phyloP scores from a whole-genome alignment of 139 green algal species.

The Coelastrella sp. region DNA sequence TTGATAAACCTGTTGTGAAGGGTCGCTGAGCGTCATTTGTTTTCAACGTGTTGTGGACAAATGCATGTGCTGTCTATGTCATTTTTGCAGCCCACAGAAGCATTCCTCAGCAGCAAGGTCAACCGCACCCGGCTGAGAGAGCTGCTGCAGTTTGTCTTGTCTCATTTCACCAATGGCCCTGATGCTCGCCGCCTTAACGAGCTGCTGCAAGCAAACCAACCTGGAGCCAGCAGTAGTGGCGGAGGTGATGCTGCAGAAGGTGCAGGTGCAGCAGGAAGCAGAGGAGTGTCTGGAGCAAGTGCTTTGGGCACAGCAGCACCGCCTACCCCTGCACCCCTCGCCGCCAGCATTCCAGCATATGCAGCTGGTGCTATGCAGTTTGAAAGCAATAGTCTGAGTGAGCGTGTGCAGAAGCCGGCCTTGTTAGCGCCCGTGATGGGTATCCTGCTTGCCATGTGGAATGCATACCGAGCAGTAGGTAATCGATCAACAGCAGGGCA shows the following conservation, averaged over 20 bases:
- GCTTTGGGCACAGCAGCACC: no score
- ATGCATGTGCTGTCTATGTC: background rate
- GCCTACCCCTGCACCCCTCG: background rate
- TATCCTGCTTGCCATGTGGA: constrained; percentile 62
- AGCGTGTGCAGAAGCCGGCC: constrained; percentile 48
- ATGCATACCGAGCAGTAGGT: background rate
- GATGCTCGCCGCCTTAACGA: constrained; percentile 59
- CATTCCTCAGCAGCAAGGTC: constrained; percentile 5
- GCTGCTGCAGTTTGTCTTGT: constrained; percentile 82
- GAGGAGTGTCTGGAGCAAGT: background rate
- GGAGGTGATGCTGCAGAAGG: background rate
- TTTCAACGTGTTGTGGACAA: background rate
- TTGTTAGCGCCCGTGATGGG: constrained; percentile 72
- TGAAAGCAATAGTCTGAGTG: constrained; percentile 36
- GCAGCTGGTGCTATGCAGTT: constrained; percentile 17
- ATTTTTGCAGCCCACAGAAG: constrained; percentile 24
- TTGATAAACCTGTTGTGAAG: no score
- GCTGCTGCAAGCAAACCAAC: constrained; percentile 41
- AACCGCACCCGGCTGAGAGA: constrained; percentile 72
- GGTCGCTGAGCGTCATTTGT: no score
- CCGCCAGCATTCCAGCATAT: constrained; percentile 1
- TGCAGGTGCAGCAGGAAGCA: background rate
- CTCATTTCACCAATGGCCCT: constrained; percentile 71
- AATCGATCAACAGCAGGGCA: constrained; percentile 10
- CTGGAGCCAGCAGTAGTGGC: constrained; percentile 14